A percentile compares a stretch with the other conserved stretches of the same genome.
phyloP scores from a whole-genome alignment of 208 protist genomes.

The Trypanosoma cruzi region DNA sequence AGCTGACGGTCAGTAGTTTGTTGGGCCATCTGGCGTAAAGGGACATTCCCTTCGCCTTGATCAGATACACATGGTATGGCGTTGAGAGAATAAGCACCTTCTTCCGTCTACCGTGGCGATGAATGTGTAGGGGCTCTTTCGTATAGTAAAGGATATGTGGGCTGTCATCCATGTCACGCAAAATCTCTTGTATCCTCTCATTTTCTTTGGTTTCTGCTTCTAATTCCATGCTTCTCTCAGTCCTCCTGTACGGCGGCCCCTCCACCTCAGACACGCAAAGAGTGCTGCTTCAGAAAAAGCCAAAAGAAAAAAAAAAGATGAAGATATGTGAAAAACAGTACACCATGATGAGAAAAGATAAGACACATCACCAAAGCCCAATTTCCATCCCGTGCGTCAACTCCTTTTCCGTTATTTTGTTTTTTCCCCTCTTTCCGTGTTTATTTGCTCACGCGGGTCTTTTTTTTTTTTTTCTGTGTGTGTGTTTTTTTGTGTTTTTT shows the following conservation, averaged over 20 bases:
- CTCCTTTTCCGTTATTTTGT: neutral
- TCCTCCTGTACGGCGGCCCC: neutral
- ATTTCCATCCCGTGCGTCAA: neutral
- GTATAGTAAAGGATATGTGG: slow-evolving; percentile 73
- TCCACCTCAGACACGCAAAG: too few species aligned
- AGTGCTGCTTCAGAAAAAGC: neutral
- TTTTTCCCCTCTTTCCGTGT: neutral
- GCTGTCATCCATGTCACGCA: slow-evolving; percentile 73
- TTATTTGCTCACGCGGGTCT: too few species aligned
- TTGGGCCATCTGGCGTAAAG: slow-evolving; percentile 82
- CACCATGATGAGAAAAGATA: neutral
- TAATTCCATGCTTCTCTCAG: neutral
- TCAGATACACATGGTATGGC: slow-evolving; percentile 78
- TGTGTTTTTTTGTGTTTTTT: neutral
- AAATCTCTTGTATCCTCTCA: slow-evolving; percentile 60
- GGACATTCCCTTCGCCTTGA: slow-evolving; percentile 75
- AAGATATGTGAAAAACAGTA: neutral
- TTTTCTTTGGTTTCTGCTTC: neutral
- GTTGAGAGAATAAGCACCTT: slow-evolving; percentile 71
- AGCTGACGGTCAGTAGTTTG: slow-evolving; percentile 47
- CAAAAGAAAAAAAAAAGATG: neutral
- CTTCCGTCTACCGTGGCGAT: slow-evolving; percentile 48
- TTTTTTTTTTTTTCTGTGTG: neutral
- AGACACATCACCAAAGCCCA: neutral
- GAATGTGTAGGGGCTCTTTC: slow-evolving; percentile 40